A percentile compares a stretch with the other conserved stretches of the same genome.
phyloP scores from a whole-genome alignment of 2,329 filamentous ascomycete genomes.

The Colletotrichum caudatum region DNA sequence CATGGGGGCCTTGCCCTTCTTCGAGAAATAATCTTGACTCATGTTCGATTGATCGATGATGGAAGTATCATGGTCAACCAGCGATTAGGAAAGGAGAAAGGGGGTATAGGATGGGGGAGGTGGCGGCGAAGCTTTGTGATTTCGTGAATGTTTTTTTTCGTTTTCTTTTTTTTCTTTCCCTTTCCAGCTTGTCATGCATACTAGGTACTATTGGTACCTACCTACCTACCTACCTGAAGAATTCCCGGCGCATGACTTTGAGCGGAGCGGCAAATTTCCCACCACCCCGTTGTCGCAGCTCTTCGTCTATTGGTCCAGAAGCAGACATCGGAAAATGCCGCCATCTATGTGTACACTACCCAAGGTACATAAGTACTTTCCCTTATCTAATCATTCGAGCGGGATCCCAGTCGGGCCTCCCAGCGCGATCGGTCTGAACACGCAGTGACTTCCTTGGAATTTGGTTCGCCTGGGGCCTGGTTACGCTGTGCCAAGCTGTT shows the following conservation, averaged over 20 bases:
- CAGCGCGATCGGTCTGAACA: constrained; percentile 28
- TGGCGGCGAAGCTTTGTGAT: constrained; percentile 32
- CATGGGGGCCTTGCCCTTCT: constrained; percentile 64
- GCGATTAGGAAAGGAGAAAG: constrained; percentile 21
- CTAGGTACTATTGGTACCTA: not conserved
- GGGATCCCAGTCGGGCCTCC: constrained; percentile 15
- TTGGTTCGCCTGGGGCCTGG: constrained; percentile 5
- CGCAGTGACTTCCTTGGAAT: constrained; percentile 29
- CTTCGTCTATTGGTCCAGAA: constrained; percentile 47
- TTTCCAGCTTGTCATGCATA: constrained; percentile 14
- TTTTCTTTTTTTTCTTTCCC: not conserved
- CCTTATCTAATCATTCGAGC: constrained; percentile 47
- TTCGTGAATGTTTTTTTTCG: constrained; percentile 39
- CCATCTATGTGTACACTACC: not conserved
- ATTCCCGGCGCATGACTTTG: constrained; percentile 48
- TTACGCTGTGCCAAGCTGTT: constrained; percentile 35
- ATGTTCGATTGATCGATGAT: constrained; percentile 55
- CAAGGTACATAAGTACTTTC: not conserved
- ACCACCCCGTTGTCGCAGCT: constrained; percentile 43
- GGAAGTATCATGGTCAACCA: constrained; percentile 52
- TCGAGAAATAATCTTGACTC: constrained; percentile 70
- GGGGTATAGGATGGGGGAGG: constrained; percentile 8
- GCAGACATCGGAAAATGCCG: constrained; percentile 45
- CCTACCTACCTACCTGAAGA: constrained; percentile 1
- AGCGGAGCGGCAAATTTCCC: constrained; percentile 48